Base-by-base conservation (phyloP, 768 basidiomycete species). In the Boletus pseudopeckii region DNA sequence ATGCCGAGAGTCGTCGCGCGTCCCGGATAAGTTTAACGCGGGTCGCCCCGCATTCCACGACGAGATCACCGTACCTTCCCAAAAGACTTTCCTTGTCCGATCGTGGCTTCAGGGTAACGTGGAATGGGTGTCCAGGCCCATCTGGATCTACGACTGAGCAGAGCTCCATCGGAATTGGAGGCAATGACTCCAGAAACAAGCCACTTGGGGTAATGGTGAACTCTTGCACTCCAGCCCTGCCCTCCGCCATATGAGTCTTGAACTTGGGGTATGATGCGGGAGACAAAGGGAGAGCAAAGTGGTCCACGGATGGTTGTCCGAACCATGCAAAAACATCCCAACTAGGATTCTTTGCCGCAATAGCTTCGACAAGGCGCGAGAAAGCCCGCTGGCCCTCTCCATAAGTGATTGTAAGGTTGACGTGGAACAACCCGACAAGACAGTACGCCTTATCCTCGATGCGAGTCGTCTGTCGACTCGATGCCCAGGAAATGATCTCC, bases 351-450 rank as follows among this genome's bases (percentile, higher is more conserved):
- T 40, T 51, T 11, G 17, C 40, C 7, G 52, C n/a, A 30, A 62
- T 48, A 3, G 40, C 50, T 39, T 52, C 54, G 7, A 59, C 22
- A 13, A 67, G 48, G 20, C 65, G 48, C 11, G 43, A 30, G 30
- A 67, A 65, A 2, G 66, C 66, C 22, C 45, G 51, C 28, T 49
- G 18, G 0, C 61, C 66, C n/a, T 58, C 62, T 17, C 66, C 66
- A 33, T 67, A 67, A 2, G 52, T 20, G 32, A 68, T 56, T 5
- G 54, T 34, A 15, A 67, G 24, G 28, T 39, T 52, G 18, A 65
- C 43, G 8, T 36, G 36, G 13, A 67, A 60, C 5, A 68, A 11
- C 2, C 62, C 62, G 13, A 64, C 22, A 14, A 67, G 53, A 30
- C 48, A 62, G 45, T 66, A 67, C 2, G 64, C 62, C 10, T 26